Base-by-base conservation (phyloP, 2,329 filamentous ascomycete genomes). In the Cyphellophora europaea region DNA sequence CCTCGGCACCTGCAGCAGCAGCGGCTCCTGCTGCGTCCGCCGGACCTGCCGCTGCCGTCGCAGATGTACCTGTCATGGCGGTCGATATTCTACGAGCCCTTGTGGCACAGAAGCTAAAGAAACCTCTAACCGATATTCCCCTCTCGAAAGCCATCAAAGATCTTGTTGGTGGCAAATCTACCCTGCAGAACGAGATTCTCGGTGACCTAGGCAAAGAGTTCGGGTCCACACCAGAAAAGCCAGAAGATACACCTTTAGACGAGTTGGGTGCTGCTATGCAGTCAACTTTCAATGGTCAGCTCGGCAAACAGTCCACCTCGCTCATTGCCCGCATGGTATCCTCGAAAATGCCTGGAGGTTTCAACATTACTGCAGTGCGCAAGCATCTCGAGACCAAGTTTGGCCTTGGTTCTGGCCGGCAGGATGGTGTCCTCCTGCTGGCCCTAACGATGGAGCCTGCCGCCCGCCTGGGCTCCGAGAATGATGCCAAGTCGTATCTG, bases 301-400 rank as follows among this genome's bases (percentile, higher is more conserved):
- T 98, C 42, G 91, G 91, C 61, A 98, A 98, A 66, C 88, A 95
- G 51, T 93, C 91, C 1, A 82, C 84, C 35, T 93, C 88, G 3
- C 74, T 98, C 38, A 82, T 98, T 58, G 91, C 91, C 32, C 82
- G 91, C 49, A 70, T 98, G 57, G 91, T 98, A 28, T 96, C 91
- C 2, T 95, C 91, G 18, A 98, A 98, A 67, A 98, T 98, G 91
- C 91, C 91, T 31, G 91, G 89, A 67, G 91, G 91, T 43, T 98
- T 98, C 76, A 98, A 96, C 61, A 96, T 96, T 59, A 96, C 89
- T 54, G 74, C 86, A 10, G 85, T 93, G 30, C 77, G 91, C 53
- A 98, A 98, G 65, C 93, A 98, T 56, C 67, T 98, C 29, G 89
- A 95, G 66, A 86, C 83, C 11, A 76, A 86, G 60, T 98, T 89